A percentile compares a stretch with the other conserved stretches of the same genome.
Conservation (phyloP, 73 alveolate species). For the Tetrahymena thermophila region DNA sequence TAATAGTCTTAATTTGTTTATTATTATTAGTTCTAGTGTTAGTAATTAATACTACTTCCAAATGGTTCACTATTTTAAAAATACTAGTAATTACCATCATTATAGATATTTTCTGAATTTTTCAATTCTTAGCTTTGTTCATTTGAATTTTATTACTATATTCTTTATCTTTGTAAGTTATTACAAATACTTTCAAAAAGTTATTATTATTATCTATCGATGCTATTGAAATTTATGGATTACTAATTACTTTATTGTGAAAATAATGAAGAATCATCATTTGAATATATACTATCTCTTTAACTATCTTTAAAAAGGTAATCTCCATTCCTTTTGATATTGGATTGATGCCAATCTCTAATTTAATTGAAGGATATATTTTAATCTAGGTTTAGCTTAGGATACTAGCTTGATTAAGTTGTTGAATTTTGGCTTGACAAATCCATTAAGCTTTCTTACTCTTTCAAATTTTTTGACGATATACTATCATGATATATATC, state of each 20-base stretch:
- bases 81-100: no score
- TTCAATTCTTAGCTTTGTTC: background rate
- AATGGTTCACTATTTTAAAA: background rate
- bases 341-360: background rate
- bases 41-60: background rate
- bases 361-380: background rate
- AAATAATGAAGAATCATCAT: background rate
- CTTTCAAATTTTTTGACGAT: background rate
- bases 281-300: background rate
- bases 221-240: background rate
- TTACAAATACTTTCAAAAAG: background rate
- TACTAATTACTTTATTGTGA: background rate
- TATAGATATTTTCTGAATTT: background rate
- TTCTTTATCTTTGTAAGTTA: background rate
- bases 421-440: background rate
- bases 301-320: background rate
- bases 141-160: background rate
- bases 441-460: background rate
- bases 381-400: background rate
- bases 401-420: background rate
- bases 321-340: background rate
- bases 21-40: background rate
- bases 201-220: background rate
- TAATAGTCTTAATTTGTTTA: no score
- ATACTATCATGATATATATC: background rate